These are phyloP conservation scores for Selaginella moellendorffii DNA, from an alignment of 75 land plant genomes.

Conservation along the genomic window DNA sequence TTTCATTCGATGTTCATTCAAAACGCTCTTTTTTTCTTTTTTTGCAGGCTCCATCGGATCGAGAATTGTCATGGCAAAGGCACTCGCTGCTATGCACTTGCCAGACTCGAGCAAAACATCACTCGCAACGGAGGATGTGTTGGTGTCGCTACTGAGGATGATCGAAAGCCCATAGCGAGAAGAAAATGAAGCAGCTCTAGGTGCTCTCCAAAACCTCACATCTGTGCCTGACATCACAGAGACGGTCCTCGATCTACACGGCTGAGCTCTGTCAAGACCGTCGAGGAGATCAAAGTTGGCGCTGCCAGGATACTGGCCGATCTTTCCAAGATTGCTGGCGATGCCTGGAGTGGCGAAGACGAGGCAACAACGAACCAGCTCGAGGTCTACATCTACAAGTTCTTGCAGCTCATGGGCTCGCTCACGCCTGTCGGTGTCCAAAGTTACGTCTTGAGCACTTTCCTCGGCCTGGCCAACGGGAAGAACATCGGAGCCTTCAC, in stretches of 20 bases:
- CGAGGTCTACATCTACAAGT: conserved; percentile 12
- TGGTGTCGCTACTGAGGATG: conserved; percentile 23
- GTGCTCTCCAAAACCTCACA: conserved; percentile 27
- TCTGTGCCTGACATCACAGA: conserved; percentile 13
- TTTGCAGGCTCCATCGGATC: conserved; percentile 20
- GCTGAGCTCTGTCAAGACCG: conserved; percentile 11
- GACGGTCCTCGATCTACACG: conserved; percentile 12
- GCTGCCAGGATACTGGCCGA: conserved; percentile 19
- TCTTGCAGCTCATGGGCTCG: conserved; percentile 17
- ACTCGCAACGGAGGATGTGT: conserved; percentile 15
- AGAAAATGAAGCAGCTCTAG: conserved; percentile 20
- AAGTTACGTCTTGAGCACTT: conserved; percentile 13
- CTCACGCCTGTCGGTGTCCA: conserved; percentile 18
- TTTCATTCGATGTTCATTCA: conserved; percentile 1
- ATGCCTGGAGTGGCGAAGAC: conserved; percentile 13
- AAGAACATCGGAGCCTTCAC: conserved; percentile 12
- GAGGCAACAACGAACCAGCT: conserved; percentile 15
- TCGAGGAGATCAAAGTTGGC: conserved; percentile 11
- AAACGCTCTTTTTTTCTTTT: not conserved
- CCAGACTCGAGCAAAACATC: conserved; percentile 26
- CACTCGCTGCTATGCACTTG: conserved; percentile 26
- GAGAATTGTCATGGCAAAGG: conserved; percentile 27
- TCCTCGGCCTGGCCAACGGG: conserved; percentile 20
- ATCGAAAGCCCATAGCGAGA: conserved; percentile 17
- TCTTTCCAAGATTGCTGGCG: conserved; percentile 6